Base-by-base conservation (phyloP, 495 filamentous ascomycete genomes). In the Cercophora scortea region DNA sequence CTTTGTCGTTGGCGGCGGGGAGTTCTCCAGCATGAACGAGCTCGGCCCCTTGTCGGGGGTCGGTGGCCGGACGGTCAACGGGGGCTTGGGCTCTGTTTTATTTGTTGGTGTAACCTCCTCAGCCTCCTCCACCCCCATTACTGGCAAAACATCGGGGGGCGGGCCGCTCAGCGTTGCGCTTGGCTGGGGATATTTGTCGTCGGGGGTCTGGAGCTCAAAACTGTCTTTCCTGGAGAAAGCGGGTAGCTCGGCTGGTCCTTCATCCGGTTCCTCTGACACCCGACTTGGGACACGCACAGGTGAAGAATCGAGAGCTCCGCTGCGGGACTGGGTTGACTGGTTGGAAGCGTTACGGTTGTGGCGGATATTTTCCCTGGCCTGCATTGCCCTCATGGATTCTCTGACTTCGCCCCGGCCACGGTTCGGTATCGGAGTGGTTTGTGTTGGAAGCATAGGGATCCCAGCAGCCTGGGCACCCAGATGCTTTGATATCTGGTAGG, bases 401-500 rank as follows among this genome's bases (percentile, higher is more conserved):
- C 89, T 80, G 19, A 86, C 82, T 67, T 98, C 93, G 43, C 87
- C 80, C 42, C 68, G 60, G 8, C 89, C 90, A 40, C 93, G 81
- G 60, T 96, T 96, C 3, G 90, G 90, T 50, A 93, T 78, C 2
- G 92, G 89, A 32, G 87, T 87, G 44, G 87, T 92, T 58, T 96
- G 90, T 9, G 85, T 71, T 35, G 92, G 89, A 8, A 96, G 74
- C 71, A 95, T 87, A 5, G 90, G 89, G 6, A 96, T 82, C 15
- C 87, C 90, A 64, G 84, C 88, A 12, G 87, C 76, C 34, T 85
- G 85, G 19, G 83, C 79, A 2, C 92, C 93, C 4, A 96, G 77
- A 53, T 95, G 89, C 59, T 95, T 96, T 18, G 88, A 88, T 44
- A 97, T 91, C 59, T 97, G 94, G 69, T 97, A 98, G 40, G 86